phyloP scores from a whole-genome alignment of 192 early-diverging fungal species.

The Mycoemilia scoparia region DNA sequence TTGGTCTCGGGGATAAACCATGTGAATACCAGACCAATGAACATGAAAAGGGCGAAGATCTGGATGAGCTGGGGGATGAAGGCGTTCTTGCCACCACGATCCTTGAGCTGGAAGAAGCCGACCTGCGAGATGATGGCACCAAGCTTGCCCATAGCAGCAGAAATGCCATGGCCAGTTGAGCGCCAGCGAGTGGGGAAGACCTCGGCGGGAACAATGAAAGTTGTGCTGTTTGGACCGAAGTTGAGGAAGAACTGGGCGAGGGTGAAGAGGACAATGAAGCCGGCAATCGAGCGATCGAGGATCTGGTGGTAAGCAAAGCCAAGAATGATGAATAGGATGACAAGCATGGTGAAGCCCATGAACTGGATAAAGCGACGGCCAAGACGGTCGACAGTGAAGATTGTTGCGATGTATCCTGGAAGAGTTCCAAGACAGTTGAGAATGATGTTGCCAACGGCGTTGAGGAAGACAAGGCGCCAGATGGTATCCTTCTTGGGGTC shows the following conservation, averaged over 20 bases:
- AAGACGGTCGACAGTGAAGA: slow-evolving; percentile 63
- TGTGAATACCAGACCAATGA: slow-evolving; percentile 33
- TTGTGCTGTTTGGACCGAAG: slow-evolving; percentile 88
- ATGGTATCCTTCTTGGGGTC: slow-evolving; percentile 5
- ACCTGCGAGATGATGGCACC: slow-evolving; percentile 54
- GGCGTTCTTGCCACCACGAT: slow-evolving; percentile 38
- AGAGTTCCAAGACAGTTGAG: slow-evolving; percentile 65
- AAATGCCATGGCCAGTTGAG: slow-evolving; percentile 62
- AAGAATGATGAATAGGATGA: slow-evolving; percentile 57
- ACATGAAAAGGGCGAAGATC: slow-evolving; percentile 51
- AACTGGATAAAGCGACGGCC: slow-evolving; percentile 84
- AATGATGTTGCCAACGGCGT: slow-evolving; percentile 73
- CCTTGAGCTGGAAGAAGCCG: slow-evolving; percentile 47
- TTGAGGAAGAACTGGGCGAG: slow-evolving; percentile 69
- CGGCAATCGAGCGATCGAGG: slow-evolving; percentile 27
- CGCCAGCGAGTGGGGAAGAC: slow-evolving; percentile 65
- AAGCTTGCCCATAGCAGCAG: slow-evolving; percentile 55
- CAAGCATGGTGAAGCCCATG: slow-evolving; percentile 61
- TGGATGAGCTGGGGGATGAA: slow-evolving; percentile 40
- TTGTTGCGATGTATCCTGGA: slow-evolving; percentile 91
- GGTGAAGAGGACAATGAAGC: slow-evolving; percentile 41
- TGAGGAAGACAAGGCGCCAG: slow-evolving; percentile 37
- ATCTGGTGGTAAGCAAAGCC: slow-evolving; percentile 54
- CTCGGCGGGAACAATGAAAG: slow-evolving; percentile 63
- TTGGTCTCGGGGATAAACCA: slow-evolving; percentile 13